A percentile compares a stretch with the other conserved stretches of the same genome.
Evolutionary conservation across 2,329 filamentous ascomycete genomes (phyloP).

Genomic region (Penicillium sp.): DNA sequence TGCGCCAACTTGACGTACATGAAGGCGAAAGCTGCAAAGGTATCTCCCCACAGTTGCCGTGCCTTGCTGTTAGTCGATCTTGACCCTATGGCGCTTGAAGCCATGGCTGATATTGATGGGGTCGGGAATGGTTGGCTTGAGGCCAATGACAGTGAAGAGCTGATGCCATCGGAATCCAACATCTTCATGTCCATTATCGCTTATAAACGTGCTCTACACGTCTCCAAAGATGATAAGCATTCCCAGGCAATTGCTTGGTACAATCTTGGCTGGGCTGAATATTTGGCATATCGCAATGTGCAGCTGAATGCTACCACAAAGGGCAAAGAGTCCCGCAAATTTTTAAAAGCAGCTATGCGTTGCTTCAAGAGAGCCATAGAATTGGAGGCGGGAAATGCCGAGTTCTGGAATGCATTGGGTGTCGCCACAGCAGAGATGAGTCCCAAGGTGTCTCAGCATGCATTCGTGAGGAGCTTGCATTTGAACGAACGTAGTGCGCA

Average conservation of each 20-base stretch:
- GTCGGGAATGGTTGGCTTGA: slow-evolving; percentile 46
- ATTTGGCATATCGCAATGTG: slow-evolving; percentile 70
- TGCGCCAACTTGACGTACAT: slow-evolving; percentile 79
- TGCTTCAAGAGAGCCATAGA: slow-evolving; percentile 97
- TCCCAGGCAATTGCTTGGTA: slow-evolving; percentile 96
- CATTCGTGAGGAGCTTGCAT: slow-evolving; percentile 87
- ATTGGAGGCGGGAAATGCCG: slow-evolving; percentile 84
- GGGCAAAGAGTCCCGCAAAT: slow-evolving; percentile 57
- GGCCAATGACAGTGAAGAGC: slow-evolving; percentile 32
- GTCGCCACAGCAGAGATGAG: slow-evolving; percentile 85
- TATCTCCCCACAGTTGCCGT: slow-evolving; percentile 58
- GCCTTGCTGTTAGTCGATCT: slow-evolving; percentile 56
- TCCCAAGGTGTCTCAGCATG: slow-evolving; percentile 83
- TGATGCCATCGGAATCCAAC: slow-evolving; percentile 49
- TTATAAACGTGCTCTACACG: slow-evolving; percentile 78
- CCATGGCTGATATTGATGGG: slow-evolving; percentile 67
- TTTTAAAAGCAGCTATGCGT: slow-evolving; percentile 74
- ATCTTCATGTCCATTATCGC: slow-evolving; percentile 73
- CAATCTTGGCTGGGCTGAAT: slow-evolving; percentile 92
- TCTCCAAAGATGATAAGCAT: slow-evolving; percentile 69
- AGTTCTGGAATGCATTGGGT: slow-evolving; percentile 96
- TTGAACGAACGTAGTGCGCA: slow-evolving; percentile 82
- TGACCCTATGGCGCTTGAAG: slow-evolving; percentile 52
- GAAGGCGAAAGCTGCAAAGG: slow-evolving; percentile 60
- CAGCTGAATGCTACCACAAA: slow-evolving; percentile 36